These are phyloP conservation scores for Hymenoscyphus occultus DNA, from an alignment of 2,329 filamentous ascomycete genomes.

Conservation along the genomic window DNA sequence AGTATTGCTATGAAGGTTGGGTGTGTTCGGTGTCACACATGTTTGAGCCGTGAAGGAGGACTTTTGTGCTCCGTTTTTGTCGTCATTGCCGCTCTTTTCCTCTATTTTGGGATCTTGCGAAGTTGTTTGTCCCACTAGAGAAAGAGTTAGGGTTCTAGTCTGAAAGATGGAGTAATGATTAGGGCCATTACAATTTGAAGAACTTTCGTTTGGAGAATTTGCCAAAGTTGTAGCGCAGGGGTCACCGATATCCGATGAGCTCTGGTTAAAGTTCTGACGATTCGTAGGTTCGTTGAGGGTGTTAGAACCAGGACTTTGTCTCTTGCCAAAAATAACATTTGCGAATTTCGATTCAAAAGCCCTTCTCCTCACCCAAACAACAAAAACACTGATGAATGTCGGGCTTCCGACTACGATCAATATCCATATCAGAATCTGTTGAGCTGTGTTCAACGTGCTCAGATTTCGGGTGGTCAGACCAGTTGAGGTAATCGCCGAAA, in stretches of 20 bases:
- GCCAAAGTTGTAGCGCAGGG: not conserved
- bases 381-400: constrained; percentile 66
- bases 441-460: constrained; percentile 61
- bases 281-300: not conserved
- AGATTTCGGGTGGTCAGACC: constrained; percentile 67
- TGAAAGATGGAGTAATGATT: not conserved
- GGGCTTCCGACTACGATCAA: constrained; percentile 64
- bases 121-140: not conserved
- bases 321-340: constrained; percentile 4
- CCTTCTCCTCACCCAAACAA: constrained; percentile 57
- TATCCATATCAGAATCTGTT: constrained; percentile 63
- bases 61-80: not conserved
- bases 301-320: not conserved
- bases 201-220: constrained; percentile 2
- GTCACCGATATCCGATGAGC: not conserved
- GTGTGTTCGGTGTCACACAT: not conserved
- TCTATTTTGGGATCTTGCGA: not conserved
- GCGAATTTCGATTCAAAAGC: constrained; percentile 60
- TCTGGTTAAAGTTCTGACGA: not conserved
- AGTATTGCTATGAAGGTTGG: constrained; percentile 18
- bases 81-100: not conserved
- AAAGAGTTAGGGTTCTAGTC: not conserved
- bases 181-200: not conserved
- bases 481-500: constrained; percentile 65
- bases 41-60: not conserved